Evolutionary conservation across 768 basidiomycete genomes (phyloP).

Genomic region (Multifurca ochricompacta): DNA sequence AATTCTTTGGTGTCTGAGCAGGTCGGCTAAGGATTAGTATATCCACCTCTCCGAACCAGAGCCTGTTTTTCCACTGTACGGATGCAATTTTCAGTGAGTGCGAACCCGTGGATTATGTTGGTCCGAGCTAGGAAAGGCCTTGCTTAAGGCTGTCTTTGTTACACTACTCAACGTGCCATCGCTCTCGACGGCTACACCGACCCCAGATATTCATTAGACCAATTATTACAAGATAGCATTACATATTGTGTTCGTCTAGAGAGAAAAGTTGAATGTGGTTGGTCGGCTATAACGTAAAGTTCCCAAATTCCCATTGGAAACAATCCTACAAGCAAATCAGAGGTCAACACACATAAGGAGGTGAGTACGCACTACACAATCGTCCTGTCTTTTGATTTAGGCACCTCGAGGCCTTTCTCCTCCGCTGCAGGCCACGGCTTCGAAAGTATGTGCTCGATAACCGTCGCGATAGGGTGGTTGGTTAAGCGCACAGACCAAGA

Average conservation of each 20-base stretch:
- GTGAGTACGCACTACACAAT: constrained; percentile 55
- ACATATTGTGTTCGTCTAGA: not conserved
- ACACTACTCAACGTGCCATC: too few species aligned
- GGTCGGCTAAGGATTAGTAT: too few species aligned
- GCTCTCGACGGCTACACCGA: too few species aligned
- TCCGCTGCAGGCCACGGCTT: constrained; percentile 62
- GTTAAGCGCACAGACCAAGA: constrained; percentile 83
- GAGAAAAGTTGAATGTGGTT: not conserved
- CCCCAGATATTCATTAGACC: not conserved
- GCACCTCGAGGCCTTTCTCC: constrained; percentile 59
- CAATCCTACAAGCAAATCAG: constrained; percentile 44
- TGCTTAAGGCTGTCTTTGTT: too few species aligned
- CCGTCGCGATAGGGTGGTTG: constrained; percentile 67
- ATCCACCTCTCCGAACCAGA: too few species aligned
- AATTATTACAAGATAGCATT: not conserved
- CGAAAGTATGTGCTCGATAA: constrained; percentile 67
- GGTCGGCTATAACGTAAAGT: constrained; percentile 25
- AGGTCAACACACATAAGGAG: not conserved
- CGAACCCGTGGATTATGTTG: too few species aligned
- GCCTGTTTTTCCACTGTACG: too few species aligned
- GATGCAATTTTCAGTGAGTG: too few species aligned
- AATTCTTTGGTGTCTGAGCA: too few species aligned
- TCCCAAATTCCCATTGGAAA: constrained; percentile 62
- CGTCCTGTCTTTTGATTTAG: constrained; percentile 44
- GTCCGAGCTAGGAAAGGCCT: too few species aligned